Base-by-base conservation (phyloP, 2,329 filamentous ascomycete genomes). In the Thielaviopsis cerberus region DNA sequence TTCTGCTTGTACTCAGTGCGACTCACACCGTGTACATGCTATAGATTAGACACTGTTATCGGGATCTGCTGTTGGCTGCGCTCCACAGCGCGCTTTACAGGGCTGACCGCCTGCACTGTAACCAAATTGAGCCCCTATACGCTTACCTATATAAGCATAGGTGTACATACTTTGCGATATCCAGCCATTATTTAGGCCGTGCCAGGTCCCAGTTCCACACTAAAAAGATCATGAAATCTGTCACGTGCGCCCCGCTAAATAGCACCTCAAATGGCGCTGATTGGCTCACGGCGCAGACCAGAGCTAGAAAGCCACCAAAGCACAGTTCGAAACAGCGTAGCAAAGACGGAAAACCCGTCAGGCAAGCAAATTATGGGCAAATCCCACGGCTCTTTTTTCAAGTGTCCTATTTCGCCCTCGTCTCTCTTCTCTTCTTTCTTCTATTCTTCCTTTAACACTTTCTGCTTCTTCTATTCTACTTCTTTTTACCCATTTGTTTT, bases 381-480 rank as follows among this genome's bases (percentile, higher is more conserved):
- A 52, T 52, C 51, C 26, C 51, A 27, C 24, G 11, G 4, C 24
- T 27, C 41, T 17, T 52, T 41, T 50, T 34, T 26, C 25, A 50
- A 53, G 34, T 57, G 54, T 57, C 51, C 58, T 57, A 30, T 60
- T 60, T 52, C 24, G 11, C 24, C 51, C 24, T 52, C 51, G n/a
- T 27, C 26, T 52, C 51, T 27, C 22, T 52, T 17, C 51, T 53
- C 51, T 41, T 52, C 51, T 53, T 56, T 37, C 34, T 22, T 37
- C 53, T 55, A 26, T 53, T 48, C 24, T 11, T 52, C 51, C 25
- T 34, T 59, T 48, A 27, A 48, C 27, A 11, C 51, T 50, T 57
- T 54, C 51, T 30, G 48, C 37, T 45, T 37, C 41, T 59, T 24
- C 23, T 41, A 23, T 48, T 51, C 51, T 22, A 54, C 26, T 55